Base-by-base conservation (phyloP, 75 land plant genomes). In the Azolla pinnata region DNA sequence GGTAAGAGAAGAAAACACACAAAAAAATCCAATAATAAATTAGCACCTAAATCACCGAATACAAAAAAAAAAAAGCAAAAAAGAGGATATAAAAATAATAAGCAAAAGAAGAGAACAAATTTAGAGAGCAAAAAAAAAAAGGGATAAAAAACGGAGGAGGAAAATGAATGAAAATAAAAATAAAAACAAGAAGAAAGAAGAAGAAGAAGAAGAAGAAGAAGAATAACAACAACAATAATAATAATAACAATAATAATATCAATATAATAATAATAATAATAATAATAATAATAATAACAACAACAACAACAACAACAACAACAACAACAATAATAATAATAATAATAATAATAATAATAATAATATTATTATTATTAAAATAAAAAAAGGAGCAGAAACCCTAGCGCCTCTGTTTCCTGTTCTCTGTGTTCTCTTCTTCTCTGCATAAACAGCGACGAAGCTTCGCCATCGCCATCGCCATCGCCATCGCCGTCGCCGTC, bases 201-300 rank as follows among this genome's bases (percentile, higher is more conserved):
- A 38, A 38, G 42, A 38, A 38, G 42, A 38, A 38, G 42, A 38
- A 38, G 42, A 38, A 38, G 42, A 38, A 38, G 42, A 38, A 38
- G 42, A 38, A 38, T 7, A 38, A 38, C 12, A 38, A 38, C 12
- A 38, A 38, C 12, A 38, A 38, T 7, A 38, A 38, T 7, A 38
- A 38, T 7, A 38, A 38, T 7, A 38, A 38, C 12, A 38, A 14
- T 7, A 38, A 38, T 8, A 38, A 14, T 7, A 38, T 7, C 7
- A 38, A 14, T 8, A 38, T 7, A 38, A 38, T 7, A 38, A 14
- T 7, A 38, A 14, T 7, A 38, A 14, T 7, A 38, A 14, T 7
- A 38, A 38, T 7, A 38, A 38, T 7, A 38, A 38, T 7, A 38
- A 38, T 7, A 38, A 38, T 7, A 38, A 38, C 12, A 38, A 38